phyloP scores from a whole-genome alignment of 2,329 filamentous ascomycete species.

The Curvularia eragrostidis region DNA sequence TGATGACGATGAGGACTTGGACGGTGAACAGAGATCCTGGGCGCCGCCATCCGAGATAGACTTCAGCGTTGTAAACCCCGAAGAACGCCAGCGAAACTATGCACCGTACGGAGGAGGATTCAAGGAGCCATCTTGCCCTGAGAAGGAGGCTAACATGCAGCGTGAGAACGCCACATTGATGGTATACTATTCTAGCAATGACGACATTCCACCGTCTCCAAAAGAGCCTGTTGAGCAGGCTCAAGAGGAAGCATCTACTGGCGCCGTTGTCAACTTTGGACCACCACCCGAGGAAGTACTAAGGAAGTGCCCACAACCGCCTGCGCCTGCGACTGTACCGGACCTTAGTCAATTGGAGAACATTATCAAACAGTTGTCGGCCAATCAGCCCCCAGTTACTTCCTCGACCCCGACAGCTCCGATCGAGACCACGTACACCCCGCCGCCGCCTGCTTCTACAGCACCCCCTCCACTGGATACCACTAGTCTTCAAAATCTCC shows the following conservation, averaged over 20 bases:
- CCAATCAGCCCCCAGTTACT: constrained; percentile 13
- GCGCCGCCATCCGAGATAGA: constrained; percentile 49
- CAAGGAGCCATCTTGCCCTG: constrained; percentile 49
- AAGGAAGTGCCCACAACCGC: constrained; percentile 30
- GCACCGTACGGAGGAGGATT: constrained; percentile 55
- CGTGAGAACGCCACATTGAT: constrained; percentile 57
- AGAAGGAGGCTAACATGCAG: constrained; percentile 53
- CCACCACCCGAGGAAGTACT: constrained; percentile 38
- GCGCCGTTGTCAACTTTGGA: constrained; percentile 49
- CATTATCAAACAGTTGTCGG: constrained; percentile 39
- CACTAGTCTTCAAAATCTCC: constrained; percentile 37
- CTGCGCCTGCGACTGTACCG: constrained; percentile 19
- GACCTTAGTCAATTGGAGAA: constrained; percentile 39
- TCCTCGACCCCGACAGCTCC: constrained; percentile 19
- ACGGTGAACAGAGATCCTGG: constrained; percentile 45
- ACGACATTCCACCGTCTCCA: constrained; percentile 56
- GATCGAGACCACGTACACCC: constrained; percentile 27
- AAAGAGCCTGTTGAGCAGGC: constrained; percentile 53
- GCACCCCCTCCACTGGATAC: constrained; percentile 33
- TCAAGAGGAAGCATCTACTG: constrained; percentile 22
- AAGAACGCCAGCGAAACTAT: constrained; percentile 55
- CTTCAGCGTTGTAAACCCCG: constrained; percentile 51
- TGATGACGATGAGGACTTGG: constrained; percentile 65
- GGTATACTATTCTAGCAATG: constrained; percentile 54
- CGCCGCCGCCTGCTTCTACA: constrained; percentile 24